Evolutionary conservation across 1,284 basidiomycete species (phyloP).

Genomic region (Ganoderma boninense): DNA sequence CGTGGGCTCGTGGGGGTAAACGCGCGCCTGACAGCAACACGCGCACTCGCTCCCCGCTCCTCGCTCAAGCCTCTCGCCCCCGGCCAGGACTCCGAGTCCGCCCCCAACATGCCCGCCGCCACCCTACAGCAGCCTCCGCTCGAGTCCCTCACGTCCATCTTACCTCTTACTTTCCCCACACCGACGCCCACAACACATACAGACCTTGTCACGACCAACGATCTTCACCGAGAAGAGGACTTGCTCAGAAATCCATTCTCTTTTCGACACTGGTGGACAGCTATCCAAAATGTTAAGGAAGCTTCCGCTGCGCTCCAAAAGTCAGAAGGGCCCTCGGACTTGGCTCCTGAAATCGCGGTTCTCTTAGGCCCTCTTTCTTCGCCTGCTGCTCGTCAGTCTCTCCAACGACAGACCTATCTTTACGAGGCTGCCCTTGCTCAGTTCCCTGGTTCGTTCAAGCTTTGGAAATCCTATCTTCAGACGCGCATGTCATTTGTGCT

Average conservation of each 20-base stretch:
- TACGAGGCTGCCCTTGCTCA: conserved; percentile 93
- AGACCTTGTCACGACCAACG: conserved; percentile 77
- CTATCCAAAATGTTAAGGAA: conserved; percentile 84
- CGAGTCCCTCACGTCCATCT: conserved; percentile 63
- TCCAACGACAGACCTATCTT: conserved; percentile 88
- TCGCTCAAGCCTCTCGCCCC: neutral
- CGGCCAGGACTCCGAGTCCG: conserved; percentile 1
- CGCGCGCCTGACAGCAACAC: conserved; percentile 12
- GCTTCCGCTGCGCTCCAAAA: conserved; percentile 65
- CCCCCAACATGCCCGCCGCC: conserved; percentile 59
- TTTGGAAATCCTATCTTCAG: conserved; percentile 94
- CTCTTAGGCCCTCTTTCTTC: conserved; percentile 82
- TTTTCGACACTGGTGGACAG: conserved; percentile 91
- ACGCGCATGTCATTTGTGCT: conserved; percentile 89
- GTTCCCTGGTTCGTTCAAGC: conserved; percentile 91
- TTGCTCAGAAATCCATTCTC: conserved; percentile 93
- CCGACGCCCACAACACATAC: conserved; percentile 85
- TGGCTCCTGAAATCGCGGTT: conserved; percentile 56
- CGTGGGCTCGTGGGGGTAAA: conserved; percentile 9
- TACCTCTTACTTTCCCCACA: conserved; percentile 87
- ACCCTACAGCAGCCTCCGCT: conserved; percentile 33
- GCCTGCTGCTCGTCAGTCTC: conserved; percentile 73
- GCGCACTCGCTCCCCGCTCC: conserved; percentile 4
- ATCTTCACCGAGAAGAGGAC: conserved; percentile 94
- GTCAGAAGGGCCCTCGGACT: conserved; percentile 56